Evolutionary conservation across 345 rosid genomes (phyloP).

Genomic region (Gynandropsis gynandra): DNA sequence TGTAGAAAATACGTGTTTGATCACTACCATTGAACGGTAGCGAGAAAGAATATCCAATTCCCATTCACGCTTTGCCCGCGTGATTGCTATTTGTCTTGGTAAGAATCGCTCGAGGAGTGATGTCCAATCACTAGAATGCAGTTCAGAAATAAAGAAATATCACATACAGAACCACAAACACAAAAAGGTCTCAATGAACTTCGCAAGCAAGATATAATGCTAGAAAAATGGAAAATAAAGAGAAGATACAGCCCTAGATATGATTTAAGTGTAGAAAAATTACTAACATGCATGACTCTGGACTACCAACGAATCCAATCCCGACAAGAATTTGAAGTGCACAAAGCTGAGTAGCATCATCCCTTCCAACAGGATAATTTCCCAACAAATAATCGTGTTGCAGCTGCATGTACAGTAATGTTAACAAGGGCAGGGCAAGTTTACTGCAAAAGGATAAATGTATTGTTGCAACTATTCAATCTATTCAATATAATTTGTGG

Average conservation of each 20-base stretch:
- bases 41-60: conserved; percentile 91
- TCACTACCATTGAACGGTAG: conserved; percentile 69
- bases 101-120: conserved; percentile 82
- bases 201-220: not conserved
- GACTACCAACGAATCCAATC: conserved; percentile 75
- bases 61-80: conserved; percentile 94
- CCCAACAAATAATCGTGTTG: conserved; percentile 97
- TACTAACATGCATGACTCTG: conserved; percentile 87
- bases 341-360: conserved; percentile 94
- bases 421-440: conserved; percentile 17
- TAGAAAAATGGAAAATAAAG: not conserved
- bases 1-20: conserved; percentile 3
- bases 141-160: conserved; percentile 15
- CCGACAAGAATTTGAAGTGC: conserved; percentile 94
- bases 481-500: not conserved
- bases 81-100: conserved; percentile 93
- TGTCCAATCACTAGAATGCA: conserved; percentile 69
- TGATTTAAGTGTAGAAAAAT: conserved; percentile 2
- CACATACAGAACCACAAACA: not conserved
- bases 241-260: not conserved
- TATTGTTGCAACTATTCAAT: not conserved
- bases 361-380: conserved; percentile 98
- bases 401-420: conserved; percentile 44
- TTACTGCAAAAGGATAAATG: not conserved
- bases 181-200: not conserved